These are phyloP conservation scores for Candida railenensis DNA, from an alignment of 805 yeast species.

Conservation along the genomic window DNA sequence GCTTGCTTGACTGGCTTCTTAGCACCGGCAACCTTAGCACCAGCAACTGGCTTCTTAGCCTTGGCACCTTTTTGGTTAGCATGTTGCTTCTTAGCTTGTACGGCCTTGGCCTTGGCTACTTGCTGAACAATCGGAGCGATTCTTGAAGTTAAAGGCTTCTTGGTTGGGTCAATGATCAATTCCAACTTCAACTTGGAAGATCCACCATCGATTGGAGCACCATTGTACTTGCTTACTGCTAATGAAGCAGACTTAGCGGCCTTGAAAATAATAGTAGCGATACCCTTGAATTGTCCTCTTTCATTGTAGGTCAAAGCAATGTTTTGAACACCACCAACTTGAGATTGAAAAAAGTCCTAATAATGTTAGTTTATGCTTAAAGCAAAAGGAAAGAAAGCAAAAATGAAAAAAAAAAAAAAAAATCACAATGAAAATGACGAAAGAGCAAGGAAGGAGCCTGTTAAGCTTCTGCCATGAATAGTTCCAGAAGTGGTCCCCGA, in stretches of 20 bases:
- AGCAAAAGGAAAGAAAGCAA: conserved; percentile 6
- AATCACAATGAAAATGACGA: background rate
- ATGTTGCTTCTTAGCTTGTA: conserved; percentile 17
- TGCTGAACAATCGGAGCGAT: conserved; percentile 48
- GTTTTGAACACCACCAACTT: conserved; percentile 79
- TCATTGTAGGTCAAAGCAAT: conserved; percentile 78
- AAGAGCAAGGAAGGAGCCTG: too few species aligned
- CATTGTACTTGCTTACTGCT: conserved; percentile 83
- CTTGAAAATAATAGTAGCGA: conserved; percentile 82
- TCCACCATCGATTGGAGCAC: conserved; percentile 92
- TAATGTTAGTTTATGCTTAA: conserved; percentile 22
- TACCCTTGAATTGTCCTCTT: conserved; percentile 87
- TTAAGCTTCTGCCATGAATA: too few species aligned
- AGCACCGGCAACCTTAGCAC: conserved; percentile 10
- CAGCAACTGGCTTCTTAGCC: conserved; percentile 5
- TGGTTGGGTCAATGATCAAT: conserved; percentile 80
- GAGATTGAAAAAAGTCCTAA: conserved; percentile 85
- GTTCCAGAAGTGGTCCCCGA: background rate
- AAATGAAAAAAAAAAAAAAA: conserved; percentile 4
- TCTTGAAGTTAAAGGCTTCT: conserved; percentile 73
- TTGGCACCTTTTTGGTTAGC: background rate
- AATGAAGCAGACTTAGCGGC: conserved; percentile 65
- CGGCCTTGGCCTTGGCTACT: conserved; percentile 27
- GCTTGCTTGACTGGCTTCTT: conserved; percentile 38
- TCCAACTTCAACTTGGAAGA: conserved; percentile 72